phyloP scores from a whole-genome alignment of 805 yeast genomes.

The Kodamaea kakaduensis region DNA sequence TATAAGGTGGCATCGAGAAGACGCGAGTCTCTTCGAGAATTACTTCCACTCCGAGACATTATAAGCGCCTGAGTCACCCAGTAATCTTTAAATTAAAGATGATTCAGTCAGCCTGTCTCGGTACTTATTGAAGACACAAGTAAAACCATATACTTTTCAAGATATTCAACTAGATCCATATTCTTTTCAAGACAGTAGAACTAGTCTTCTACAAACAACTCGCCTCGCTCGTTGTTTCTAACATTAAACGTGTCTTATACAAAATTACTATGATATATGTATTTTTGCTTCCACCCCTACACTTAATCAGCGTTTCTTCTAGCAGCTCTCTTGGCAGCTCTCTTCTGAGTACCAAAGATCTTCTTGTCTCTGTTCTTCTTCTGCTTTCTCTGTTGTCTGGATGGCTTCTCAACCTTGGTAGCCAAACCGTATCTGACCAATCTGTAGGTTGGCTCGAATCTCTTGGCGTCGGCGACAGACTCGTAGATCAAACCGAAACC shows the following conservation, averaged over 20 bases:
- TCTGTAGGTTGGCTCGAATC: conserved; percentile 99
- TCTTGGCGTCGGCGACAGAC: conserved; percentile 96
- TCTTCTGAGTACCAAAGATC: conserved; percentile 96
- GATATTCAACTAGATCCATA: too few species aligned
- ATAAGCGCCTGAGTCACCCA: too few species aligned
- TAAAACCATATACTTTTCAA: too few species aligned
- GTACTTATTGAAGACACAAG: too few species aligned
- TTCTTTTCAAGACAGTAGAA: too few species aligned
- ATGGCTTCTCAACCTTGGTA: conserved; percentile 91
- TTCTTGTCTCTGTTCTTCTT: conserved; percentile 99
- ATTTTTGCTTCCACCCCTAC: conserved; percentile 7
- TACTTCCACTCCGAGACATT: too few species aligned
- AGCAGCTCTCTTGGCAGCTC: conserved; percentile 89
- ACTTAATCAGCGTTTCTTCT: conserved; percentile 82
- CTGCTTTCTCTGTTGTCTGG: conserved; percentile 99
- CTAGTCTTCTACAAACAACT: too few species aligned
- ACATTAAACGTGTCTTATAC: conserved; percentile 4
- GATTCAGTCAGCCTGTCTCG: too few species aligned
- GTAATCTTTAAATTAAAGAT: too few species aligned
- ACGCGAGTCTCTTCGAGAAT: too few species aligned
- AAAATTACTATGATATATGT: conserved; percentile 4
- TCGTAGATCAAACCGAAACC: conserved; percentile 99
- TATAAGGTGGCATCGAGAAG: too few species aligned
- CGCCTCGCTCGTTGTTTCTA: conserved; percentile 5
- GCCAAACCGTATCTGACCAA: conserved; percentile 98